These are phyloP conservation scores for Setaria viridis DNA, from an alignment of 202 grass and related monocot genomes.

Conservation along the genomic window DNA sequence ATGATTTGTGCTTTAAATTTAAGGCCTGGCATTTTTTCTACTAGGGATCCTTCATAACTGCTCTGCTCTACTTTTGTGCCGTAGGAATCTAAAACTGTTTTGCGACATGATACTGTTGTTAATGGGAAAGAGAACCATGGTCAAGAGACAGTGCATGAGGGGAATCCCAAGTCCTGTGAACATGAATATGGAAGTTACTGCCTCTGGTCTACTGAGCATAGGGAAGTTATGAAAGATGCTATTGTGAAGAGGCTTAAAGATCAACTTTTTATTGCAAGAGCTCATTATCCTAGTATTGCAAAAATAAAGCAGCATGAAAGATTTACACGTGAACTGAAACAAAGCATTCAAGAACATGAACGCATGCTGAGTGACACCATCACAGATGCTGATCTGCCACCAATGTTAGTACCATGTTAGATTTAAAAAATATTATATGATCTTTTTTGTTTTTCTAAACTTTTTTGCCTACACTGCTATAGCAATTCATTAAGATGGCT, in stretches of 20 bases:
- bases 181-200: conserved; percentile 86
- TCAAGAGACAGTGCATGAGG: conserved; percentile 44
- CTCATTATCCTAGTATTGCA: conserved; percentile 82
- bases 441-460: not conserved
- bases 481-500: not conserved
- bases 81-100: conserved; percentile 28
- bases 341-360: conserved; percentile 86
- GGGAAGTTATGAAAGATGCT: conserved; percentile 75
- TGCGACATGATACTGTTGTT: conserved; percentile 28
- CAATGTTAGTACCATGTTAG: conserved; percentile 55
- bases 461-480: not conserved
- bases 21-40: not conserved
- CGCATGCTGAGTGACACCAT: conserved; percentile 76
- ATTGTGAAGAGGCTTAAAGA: conserved; percentile 73
- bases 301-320: conserved; percentile 66
- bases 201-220: conserved; percentile 82
- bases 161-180: conserved; percentile 62
- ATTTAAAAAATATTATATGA: not conserved
- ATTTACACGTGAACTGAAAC: conserved; percentile 75
- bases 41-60: not conserved
- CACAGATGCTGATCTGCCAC: conserved; percentile 75
- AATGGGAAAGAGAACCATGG: conserved; percentile 32
- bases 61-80: conserved; percentile 1
- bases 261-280: conserved; percentile 83
- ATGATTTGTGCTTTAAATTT: not conserved